Percentiles rank a stretch among this genome's conserved stretches.
These are phyloP conservation scores for Setaria viridis DNA, from an alignment of 202 grass and related monocot genomes.

Conservation along the genomic window DNA sequence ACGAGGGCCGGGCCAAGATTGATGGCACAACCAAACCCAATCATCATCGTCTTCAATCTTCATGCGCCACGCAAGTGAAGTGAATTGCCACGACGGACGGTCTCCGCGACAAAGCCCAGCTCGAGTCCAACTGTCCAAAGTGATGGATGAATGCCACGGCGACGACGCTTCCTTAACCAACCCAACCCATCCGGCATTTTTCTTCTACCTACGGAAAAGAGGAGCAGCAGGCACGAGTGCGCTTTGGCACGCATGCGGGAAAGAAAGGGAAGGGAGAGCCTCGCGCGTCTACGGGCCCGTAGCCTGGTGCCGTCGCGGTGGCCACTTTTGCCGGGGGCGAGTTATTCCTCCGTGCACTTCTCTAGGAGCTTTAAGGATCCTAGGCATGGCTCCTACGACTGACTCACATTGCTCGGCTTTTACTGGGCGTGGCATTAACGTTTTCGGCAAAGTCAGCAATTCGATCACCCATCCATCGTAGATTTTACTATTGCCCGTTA, in stretches of 20 bases:
- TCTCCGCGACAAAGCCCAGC: not conserved
- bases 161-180: too few relatives aligned
- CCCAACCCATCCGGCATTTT: not conserved
- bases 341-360: slow-evolving; percentile 37
- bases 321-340: not conserved
- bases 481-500: too few relatives aligned
- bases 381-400: not conserved
- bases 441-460: not conserved
- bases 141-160: not conserved
- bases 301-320: slow-evolving; percentile 19
- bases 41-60: not conserved
- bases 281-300: not conserved
- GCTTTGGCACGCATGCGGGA: slow-evolving; percentile 28
- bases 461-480: not conserved
- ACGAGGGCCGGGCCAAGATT: not conserved
- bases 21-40: not conserved
- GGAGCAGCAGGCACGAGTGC: not conserved
- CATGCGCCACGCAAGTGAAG: too few relatives aligned
- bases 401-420: not conserved
- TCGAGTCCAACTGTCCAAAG: not conserved
- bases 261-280: not conserved
- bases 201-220: too few relatives aligned
- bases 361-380: slow-evolving; percentile 43
- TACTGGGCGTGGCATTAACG: not conserved
- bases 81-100: not conserved